Evolutionary conservation across 169 alveolate genomes (phyloP), one percentile per base, ranked within the genome.

Genomic region (Plasmodium gaboni): DNA sequence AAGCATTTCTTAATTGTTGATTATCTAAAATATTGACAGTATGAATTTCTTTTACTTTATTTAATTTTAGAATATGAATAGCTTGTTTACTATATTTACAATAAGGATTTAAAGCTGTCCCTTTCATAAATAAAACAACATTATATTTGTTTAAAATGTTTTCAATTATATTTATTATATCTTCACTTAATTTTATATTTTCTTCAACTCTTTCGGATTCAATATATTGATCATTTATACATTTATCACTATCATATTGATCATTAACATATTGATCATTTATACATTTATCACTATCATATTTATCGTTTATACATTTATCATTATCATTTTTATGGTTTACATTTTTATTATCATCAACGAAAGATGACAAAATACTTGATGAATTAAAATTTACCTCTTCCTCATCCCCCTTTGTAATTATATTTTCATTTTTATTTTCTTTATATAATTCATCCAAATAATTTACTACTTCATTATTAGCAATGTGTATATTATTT

Each of bases 11-110:
- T 38, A 97, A 88, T 32, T 88, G 78, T 22, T 93, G 94, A 68
- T 96, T 96, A 50, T 93, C 96, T 61, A 97, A 92, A 17, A 97
- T 94, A 91, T 97, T 96, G 26, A 96, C 96, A 22, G 93, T 85
- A 32, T 93, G 91, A 71, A 92, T 97, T 48, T 88, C 93, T 67
- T 86, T 86, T 28, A 95, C 93, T 46, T 93, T 90, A 53, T 93
- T 74, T 76, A 85, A 86, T 80, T 94, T 94, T 57, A 94, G 44
- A 90, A 94, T 94, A 42, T 94, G 65, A 26, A 95, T 94, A 28
- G 95, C 96, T 24, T 94, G 94, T 59, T 87, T 88, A 60, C 96
- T 93, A 87, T 92, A 95, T 60, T 94, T 93, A 65, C 97, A 95
- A 74, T 93, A 95, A 24, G 97, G 97, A 60, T 95, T 93, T 55